Base-by-base conservation (phyloP, 2,329 filamentous ascomycete genomes). In the Fusarium sp. region DNA sequence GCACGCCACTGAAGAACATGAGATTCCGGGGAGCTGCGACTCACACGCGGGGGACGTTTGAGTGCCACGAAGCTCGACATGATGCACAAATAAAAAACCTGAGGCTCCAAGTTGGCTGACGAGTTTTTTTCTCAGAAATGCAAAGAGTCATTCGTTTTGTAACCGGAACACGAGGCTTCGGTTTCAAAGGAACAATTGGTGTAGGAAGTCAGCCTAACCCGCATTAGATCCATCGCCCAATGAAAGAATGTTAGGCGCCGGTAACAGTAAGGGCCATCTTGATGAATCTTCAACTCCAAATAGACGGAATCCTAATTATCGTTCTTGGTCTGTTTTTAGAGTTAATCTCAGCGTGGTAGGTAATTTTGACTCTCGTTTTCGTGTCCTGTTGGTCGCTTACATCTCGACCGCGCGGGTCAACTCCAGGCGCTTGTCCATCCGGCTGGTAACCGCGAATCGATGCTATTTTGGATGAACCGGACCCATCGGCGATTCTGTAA, bases 391-490 rank as follows among this genome's bases (percentile, higher is more conserved):
- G 64, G 65, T 50, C 65, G 53, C 64, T 56, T 68, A 57, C 25
- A 34, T 68, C 13, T 11, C 11, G 61, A 10, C 65, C 49, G 33
- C 14, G 38, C 40, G 40, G 54, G 16, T 20, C 6, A 1, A 31
- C 4, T 46, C 6, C 16, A 36, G 42, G 65, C 65, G 65, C 65
- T 44, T 16, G n/a, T 46, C 38, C 54, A 1, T 23, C 16, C 13
- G 33, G 29, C 2, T 14, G 40, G 58, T 73, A 73, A 64, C 54
- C 70, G 72, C 72, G 66, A 49, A 49, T 49, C 14, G 44, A 54
- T 71, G 29, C 68, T 74, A 74, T 74, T 74, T 71, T 66, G n/a
- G 40, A 20, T 49, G 16, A 7, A 20, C 5, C 4, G 16, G 29
- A 8, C 29, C 29, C 29, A 33, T 33, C 29, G 29, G 11, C 29